phyloP scores from a whole-genome alignment of 2,329 filamentous ascomycete species.

The Hymenotorrendiella dingleyae region DNA sequence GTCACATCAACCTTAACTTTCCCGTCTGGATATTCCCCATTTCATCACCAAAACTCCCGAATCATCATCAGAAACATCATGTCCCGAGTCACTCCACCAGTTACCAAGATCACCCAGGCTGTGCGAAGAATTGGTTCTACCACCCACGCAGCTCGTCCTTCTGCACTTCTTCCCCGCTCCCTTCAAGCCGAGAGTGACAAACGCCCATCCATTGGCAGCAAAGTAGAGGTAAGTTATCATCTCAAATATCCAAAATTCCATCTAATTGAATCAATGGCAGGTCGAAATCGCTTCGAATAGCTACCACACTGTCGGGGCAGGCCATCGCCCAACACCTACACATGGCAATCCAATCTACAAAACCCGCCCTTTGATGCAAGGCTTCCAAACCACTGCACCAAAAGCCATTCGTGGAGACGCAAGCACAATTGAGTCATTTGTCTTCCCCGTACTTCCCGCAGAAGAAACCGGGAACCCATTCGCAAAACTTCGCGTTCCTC shows the following conservation, averaged over 20 bases:
- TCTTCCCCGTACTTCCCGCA: conserved; percentile 44
- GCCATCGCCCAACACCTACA: conserved; percentile 30
- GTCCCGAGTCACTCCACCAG: conserved; percentile 29
- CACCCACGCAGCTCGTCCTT: conserved; percentile 19
- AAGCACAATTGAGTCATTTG: conserved; percentile 38
- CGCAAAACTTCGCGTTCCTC: conserved; percentile 46
- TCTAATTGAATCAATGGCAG: conserved; percentile 25
- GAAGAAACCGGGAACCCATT: conserved; percentile 26
- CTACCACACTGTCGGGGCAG: conserved; percentile 21
- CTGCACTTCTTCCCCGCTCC: conserved; percentile 23
- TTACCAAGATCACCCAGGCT: conserved; percentile 23
- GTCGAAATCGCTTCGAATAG: conserved; percentile 18
- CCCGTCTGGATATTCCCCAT: neutral
- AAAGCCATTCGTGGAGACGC: conserved; percentile 30
- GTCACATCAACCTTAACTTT: neutral
- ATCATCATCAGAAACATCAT: conserved; percentile 14
- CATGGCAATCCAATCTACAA: conserved; percentile 36
- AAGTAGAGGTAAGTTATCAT: conserved; percentile 22
- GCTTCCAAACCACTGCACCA: conserved; percentile 47
- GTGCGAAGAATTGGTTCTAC: conserved; percentile 24
- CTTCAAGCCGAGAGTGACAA: conserved; percentile 24
- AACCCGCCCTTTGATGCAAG: conserved; percentile 56
- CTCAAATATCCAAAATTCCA: conserved; percentile 8
- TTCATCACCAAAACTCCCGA: neutral
- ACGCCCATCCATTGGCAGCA: conserved; percentile 22